Percentiles rank a stretch among this genome's conserved stretches.
phyloP scores from a whole-genome alignment of 805 yeast species.

The Kazachstania bromeliacearum region DNA sequence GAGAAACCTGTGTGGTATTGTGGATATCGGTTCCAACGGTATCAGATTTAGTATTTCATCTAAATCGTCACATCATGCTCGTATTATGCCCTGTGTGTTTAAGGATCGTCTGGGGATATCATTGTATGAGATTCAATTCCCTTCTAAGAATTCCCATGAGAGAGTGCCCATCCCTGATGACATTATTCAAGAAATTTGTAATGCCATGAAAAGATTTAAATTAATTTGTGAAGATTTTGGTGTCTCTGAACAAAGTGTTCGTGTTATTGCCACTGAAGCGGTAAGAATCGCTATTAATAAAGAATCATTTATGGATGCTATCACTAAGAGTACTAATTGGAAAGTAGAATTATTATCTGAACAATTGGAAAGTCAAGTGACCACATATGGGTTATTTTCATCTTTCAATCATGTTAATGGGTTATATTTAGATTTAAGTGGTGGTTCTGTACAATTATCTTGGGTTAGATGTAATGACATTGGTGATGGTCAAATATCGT shows the following conservation, averaged over 20 bases:
- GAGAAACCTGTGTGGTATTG: constrained; percentile 52
- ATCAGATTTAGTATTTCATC: constrained; percentile 65
- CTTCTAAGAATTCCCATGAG: constrained; percentile 29
- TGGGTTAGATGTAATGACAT: constrained; percentile 46
- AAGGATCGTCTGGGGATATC: constrained; percentile 68
- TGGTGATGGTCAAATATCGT: constrained; percentile 41
- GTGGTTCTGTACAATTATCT: constrained; percentile 58
- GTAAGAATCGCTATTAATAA: constrained; percentile 61
- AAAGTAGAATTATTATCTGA: constrained; percentile 49
- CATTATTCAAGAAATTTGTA: constrained; percentile 48
- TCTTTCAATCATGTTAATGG: constrained; percentile 61
- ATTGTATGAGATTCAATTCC: constrained; percentile 50
- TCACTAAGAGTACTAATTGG: constrained; percentile 57
- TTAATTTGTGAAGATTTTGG: constrained; percentile 68
- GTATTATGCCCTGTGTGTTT: constrained; percentile 70
- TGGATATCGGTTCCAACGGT: constrained; percentile 72
- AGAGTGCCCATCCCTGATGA: constrained; percentile 46
- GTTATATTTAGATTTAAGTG: constrained; percentile 63
- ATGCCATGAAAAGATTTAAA: constrained; percentile 58
- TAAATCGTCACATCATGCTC: constrained; percentile 56
- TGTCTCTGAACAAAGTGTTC: constrained; percentile 49
- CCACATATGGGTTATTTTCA: constrained; percentile 67
- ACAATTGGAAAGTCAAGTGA: constrained; percentile 57
- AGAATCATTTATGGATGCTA: constrained; percentile 45
- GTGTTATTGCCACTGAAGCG: constrained; percentile 68